Evolutionary conservation across 371 early-diverging fungal species (phyloP).

Genomic region (Quaeritorhiza haematococci): DNA sequence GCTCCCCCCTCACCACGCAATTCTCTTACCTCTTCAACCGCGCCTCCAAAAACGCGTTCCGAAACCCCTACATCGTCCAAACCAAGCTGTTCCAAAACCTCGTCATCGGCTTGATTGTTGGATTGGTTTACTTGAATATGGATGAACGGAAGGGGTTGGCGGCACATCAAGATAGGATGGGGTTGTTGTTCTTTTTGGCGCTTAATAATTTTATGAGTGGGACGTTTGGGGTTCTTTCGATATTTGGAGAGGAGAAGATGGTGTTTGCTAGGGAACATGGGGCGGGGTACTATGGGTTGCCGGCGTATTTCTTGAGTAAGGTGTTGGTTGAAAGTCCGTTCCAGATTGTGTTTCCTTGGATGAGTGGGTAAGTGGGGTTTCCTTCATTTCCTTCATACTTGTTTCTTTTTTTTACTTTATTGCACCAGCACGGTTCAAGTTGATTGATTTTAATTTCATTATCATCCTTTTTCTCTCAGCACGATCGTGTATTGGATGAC

Average conservation of each 20-base stretch:
- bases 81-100: constrained; percentile 27
- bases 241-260: constrained; percentile 45
- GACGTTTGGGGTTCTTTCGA: constrained; percentile 31
- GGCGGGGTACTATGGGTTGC: constrained; percentile 53
- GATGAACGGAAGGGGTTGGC: constrained; percentile 11
- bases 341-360: not conserved
- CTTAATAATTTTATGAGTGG: constrained; percentile 25
- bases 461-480: constrained; percentile 42
- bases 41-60: too few relatives aligned
- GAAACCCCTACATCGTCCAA: too few relatives aligned
- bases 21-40: too few relatives aligned
- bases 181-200: constrained; percentile 54
- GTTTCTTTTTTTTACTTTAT: constrained; percentile 27
- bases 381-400: constrained; percentile 18
- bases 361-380: not conserved
- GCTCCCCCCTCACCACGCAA: too few relatives aligned
- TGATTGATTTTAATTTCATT: too few relatives aligned
- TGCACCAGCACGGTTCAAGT: constrained; percentile 28
- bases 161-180: constrained; percentile 51
- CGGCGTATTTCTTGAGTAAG: constrained; percentile 52
- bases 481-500: constrained; percentile 50
- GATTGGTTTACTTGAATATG: constrained; percentile 31
- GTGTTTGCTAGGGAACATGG: constrained; percentile 58
- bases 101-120: constrained; percentile 36
- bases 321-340: constrained; percentile 38